Base-by-base conservation (phyloP, 2,329 filamentous ascomycete genomes). In the Fulvia fulva region DNA sequence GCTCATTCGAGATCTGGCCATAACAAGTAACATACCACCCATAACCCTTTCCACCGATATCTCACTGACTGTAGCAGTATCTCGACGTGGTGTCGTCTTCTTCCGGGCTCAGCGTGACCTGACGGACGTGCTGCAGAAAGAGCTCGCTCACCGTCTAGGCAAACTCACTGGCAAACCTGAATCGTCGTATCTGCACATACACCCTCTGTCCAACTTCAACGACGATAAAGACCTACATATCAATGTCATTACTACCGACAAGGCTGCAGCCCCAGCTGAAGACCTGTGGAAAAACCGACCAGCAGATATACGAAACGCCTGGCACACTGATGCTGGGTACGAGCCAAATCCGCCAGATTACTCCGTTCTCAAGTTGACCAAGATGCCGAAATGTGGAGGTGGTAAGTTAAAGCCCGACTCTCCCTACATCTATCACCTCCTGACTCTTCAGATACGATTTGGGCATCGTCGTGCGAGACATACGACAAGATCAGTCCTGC, bases 31-130 rank as follows among this genome's bases (percentile, higher is more conserved):
- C 44, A 46, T 3, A 56, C 51, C 7, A 19, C 19, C 21, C 11
- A 22, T 41, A 49, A 28, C 21, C 14, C 16, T 16, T 41, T 44
- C 8, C 8, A n/a, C 21, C 41, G 8, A 16, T 8, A 12, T 2
- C n/a, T 19, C 23, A 16, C 19, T 47, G 41, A 45, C 50, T 57
- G 46, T 49, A 23, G 8, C 45, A 87, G 85, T 89, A 63, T 88
- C 86, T 1, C 81, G 84, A 59, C 82, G 87, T 0, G 86, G 86
- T 9, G 87, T 89, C 3, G 85, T 88, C 34, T 88, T 89, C 75
- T 87, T 89, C 74, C 82, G 86, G 19, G 45, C 45, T 30, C 87
- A 90, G 61, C 74, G 83, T 65, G 76, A 80, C 67, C 72, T 88
- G 37, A 80, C 79, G 62, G 81, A 87, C 68, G 83, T 84, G 1